Evolutionary conservation across 805 yeast species (phyloP).

Genomic region (Blastobotrys robertii): DNA sequence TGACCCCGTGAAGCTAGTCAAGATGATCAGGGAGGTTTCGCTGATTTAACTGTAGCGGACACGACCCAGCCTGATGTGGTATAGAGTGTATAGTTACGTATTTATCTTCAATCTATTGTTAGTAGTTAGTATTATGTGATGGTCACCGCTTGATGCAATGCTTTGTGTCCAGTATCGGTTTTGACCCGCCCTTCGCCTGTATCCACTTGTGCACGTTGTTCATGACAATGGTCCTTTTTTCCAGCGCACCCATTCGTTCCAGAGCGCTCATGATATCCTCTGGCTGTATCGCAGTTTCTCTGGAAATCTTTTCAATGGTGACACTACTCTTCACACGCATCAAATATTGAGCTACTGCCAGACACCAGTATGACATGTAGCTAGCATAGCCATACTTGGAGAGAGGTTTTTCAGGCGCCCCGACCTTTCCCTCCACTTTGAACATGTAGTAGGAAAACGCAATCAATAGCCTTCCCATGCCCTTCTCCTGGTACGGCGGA

Average conservation of each 20-base stretch:
- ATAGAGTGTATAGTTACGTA: no score
- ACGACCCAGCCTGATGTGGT: no score
- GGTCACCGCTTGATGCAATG: conserved; percentile 4
- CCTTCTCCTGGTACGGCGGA: conserved; percentile 81
- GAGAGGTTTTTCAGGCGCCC: conserved; percentile 91
- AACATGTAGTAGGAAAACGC: conserved; percentile 78
- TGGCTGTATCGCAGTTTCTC: conserved; percentile 26
- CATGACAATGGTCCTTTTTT: conserved; percentile 3
- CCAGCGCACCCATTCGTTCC: conserved; percentile 22
- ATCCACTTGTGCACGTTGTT: neutral
- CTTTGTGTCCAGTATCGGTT: neutral
- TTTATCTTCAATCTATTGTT: no score
- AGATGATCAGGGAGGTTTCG: conserved; percentile 10
- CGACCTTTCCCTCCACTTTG: conserved; percentile 45
- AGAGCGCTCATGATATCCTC: conserved; percentile 27
- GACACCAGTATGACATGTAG: conserved; percentile 70
- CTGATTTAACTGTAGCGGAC: no score
- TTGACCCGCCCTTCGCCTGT: conserved; percentile 1
- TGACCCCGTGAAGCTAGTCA: conserved; percentile 44
- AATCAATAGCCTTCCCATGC: conserved; percentile 69
- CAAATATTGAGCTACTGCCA: conserved; percentile 30
- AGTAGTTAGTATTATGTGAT: no score
- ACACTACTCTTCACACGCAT: neutral
- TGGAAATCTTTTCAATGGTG: conserved; percentile 21
- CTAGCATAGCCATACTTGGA: conserved; percentile 71